Evolutionary conservation across 495 filamentous ascomycete species (phyloP).

Genomic region (Penicillium roqueforti): DNA sequence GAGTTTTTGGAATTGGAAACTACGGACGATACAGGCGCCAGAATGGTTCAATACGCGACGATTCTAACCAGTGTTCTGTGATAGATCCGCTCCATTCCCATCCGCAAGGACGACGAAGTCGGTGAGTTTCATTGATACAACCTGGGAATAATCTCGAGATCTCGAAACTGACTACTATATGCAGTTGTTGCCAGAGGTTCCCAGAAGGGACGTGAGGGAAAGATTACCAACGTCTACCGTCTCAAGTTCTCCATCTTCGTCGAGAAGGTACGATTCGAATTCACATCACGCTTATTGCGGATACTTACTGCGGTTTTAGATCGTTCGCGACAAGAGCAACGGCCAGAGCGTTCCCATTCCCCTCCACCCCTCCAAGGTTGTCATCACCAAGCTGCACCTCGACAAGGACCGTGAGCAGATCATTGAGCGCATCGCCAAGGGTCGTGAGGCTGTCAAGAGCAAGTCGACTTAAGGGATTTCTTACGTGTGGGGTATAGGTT

Average conservation of each 20-base stretch:
- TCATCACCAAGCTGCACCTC: constrained; percentile 96
- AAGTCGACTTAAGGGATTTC: constrained; percentile 37
- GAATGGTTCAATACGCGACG: background rate
- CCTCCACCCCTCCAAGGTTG: constrained; percentile 86
- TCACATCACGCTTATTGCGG: background rate
- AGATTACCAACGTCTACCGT: constrained; percentile 94
- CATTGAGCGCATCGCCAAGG: constrained; percentile 73
- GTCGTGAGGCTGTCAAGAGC: constrained; percentile 55
- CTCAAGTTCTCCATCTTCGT: constrained; percentile 93
- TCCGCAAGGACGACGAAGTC: constrained; percentile 98
- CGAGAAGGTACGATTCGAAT: constrained; percentile 54
- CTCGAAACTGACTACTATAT: background rate
- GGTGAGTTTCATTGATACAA: background rate
- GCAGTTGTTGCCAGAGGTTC: constrained; percentile 72
- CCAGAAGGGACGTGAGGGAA: constrained; percentile 92
- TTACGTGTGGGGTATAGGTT: constrained; percentile 33
- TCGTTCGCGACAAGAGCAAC: constrained; percentile 89
- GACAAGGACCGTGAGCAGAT: constrained; percentile 97
- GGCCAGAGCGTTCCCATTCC: constrained; percentile 85
- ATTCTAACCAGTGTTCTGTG: constrained; percentile 15
- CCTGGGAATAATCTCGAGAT: no score
- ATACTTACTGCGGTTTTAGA: constrained; percentile 3
- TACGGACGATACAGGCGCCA: constrained; percentile 3
- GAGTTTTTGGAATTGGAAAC: constrained; percentile 2
- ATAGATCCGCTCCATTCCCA: constrained; percentile 91